A percentile compares a stretch with the other conserved stretches of the same genome.
These are phyloP conservation scores for Chlamydomonas sp. DNA, from an alignment of 139 green algal genomes.

Conservation along the genomic window DNA sequence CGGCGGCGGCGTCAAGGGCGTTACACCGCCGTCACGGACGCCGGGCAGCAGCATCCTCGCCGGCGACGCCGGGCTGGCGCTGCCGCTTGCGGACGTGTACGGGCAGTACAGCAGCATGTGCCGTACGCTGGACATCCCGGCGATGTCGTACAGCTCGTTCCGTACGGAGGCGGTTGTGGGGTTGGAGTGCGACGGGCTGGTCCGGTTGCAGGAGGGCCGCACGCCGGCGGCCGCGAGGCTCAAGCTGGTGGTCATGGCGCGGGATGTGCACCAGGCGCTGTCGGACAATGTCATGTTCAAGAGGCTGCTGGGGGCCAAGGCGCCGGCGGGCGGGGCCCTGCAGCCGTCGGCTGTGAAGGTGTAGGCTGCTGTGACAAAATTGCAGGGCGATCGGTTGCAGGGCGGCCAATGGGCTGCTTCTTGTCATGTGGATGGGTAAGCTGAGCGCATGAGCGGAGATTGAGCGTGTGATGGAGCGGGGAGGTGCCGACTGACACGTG, in stretches of 20 bases:
- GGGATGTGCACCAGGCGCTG: slow-evolving; percentile 46
- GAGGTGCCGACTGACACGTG: no score
- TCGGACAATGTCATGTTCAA: slow-evolving; percentile 51
- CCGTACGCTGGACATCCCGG: slow-evolving; percentile 30
- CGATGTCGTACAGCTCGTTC: slow-evolving; percentile 21
- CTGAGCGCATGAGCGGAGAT: no score
- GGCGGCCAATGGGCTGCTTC: no score
- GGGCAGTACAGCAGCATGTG: slow-evolving; percentile 4
- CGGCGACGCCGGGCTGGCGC: slow-evolving; percentile 6
- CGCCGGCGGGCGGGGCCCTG: background rate
- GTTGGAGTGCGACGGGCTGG: slow-evolving; percentile 10
- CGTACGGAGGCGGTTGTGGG: slow-evolving; percentile 16
- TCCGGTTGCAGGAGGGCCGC: slow-evolving; percentile 1
- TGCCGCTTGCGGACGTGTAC: slow-evolving; percentile 21
- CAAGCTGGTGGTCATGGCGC: slow-evolving; percentile 8
- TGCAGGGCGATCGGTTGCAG: background rate
- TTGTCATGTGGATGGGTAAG: no score
- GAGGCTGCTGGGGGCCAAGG: slow-evolving; percentile 34
- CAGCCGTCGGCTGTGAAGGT: background rate
- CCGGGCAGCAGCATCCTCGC: slow-evolving; percentile 29
- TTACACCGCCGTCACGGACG: slow-evolving; percentile 8
- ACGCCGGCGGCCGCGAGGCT: slow-evolving; percentile 23
- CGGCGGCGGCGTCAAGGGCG: slow-evolving; percentile 9
- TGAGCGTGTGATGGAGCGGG: no score
- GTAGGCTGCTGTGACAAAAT: background rate